phyloP scores from a whole-genome alignment of 345 rosid species.

The Rhodamnia rubescens region DNA sequence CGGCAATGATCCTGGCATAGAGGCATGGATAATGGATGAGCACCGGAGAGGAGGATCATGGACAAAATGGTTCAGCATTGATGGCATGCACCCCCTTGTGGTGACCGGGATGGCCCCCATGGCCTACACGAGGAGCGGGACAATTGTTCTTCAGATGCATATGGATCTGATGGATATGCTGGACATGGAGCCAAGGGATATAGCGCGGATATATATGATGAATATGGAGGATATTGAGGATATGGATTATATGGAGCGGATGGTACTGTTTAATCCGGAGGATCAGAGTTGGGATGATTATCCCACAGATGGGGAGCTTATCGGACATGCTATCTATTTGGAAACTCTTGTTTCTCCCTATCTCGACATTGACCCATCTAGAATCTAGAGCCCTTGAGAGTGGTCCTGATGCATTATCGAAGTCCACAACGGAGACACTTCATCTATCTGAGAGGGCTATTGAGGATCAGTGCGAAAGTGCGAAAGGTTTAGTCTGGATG shows the following conservation, averaged over 20 bases:
- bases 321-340: neutral
- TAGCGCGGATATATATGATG: no score
- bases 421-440: no score
- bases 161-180: no score
- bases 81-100: no score
- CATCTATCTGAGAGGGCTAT: no score
- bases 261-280: neutral
- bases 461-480: no score
- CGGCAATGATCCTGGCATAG: neutral
- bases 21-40: constrained; percentile 2
- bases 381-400: neutral
- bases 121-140: no score
- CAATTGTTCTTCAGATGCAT: neutral
- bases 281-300: neutral
- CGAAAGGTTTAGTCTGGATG: no score
- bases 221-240: no score
- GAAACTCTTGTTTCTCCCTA: neutral
- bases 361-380: neutral
- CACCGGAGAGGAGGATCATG: neutral
- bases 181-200: no score
- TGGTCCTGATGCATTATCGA: neutral
- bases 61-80: neutral
- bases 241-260: no score
- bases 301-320: neutral
- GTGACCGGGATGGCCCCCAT: no score